Conservation (phyloP, 2,329 filamentous ascomycete species). For the Aspergillus costaricaensis region DNA sequence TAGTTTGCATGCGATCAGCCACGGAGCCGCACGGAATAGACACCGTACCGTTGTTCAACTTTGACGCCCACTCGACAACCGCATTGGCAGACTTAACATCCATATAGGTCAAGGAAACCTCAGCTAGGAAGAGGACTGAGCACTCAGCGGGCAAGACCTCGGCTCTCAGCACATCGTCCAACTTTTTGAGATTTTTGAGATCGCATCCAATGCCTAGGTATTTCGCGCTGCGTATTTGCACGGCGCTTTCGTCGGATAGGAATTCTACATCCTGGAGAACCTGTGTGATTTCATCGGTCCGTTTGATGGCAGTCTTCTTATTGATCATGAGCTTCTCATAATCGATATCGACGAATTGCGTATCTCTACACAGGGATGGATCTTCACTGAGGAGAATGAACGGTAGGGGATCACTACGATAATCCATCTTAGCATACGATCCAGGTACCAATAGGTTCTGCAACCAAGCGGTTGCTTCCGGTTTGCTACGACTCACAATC, state of each 20-base stretch:
- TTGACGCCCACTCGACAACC: slow-evolving; percentile 76
- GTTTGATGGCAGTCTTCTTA: slow-evolving; percentile 69
- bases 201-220: slow-evolving; percentile 84
- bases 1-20: slow-evolving; percentile 1
- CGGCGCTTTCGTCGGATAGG: slow-evolving; percentile 27
- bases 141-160: slow-evolving; percentile 61
- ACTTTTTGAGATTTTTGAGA: slow-evolving; percentile 64
- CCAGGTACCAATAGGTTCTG: slow-evolving; percentile 1
- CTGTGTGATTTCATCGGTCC: slow-evolving; percentile 61
- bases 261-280: slow-evolving; percentile 52
- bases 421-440: slow-evolving; percentile 29
- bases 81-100: slow-evolving; percentile 70
- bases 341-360: slow-evolving; percentile 80
- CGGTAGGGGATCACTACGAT: slow-evolving; percentile 74
- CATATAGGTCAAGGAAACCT: slow-evolving; percentile 93
- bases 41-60: slow-evolving; percentile 64
- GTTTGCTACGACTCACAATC: slow-evolving; percentile 67
- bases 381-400: slow-evolving; percentile 78
- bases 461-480: slow-evolving; percentile 4
- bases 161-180: slow-evolving; percentile 61
- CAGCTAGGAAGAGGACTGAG: slow-evolving; percentile 76
- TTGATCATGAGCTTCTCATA: slow-evolving; percentile 76
- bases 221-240: slow-evolving; percentile 66
- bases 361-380: slow-evolving; percentile 57
- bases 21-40: neutral